Base-by-base conservation (phyloP, 345 rosid genomes). In the Orychophragmus violaceus region DNA sequence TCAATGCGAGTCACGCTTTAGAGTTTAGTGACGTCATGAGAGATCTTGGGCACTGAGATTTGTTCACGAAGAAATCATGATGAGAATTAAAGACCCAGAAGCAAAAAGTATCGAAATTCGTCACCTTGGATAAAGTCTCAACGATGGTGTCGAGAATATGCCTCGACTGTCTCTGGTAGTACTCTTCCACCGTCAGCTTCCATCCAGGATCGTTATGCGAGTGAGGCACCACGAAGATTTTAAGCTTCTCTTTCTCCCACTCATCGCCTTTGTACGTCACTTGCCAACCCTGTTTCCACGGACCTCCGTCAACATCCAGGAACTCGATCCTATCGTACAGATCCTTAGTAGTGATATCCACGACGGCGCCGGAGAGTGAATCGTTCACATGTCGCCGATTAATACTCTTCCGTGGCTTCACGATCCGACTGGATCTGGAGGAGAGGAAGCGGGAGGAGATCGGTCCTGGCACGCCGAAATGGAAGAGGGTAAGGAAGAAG, bases 201-300 rank as follows among this genome's bases (percentile, higher is more conserved):
- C 99, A 94, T 5, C 97, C 99, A 5, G 99, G 99, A 83, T 94
- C 99, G 59, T 94, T 90, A 76, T 94, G 99, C 23, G 99, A 94
- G 63, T 91, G 99, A 42, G 99, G 99, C 66, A 85, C 90, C 21
- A 94, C 96, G 76, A 94, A 75, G 36, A 91, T 74, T 83, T 94
- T 94, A 74, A 91, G 72, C 68, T 80, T 86, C 87, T 91, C 96
- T 28, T 41, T 59, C 70, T 91, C 87, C 99, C 99, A 94, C 69
- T 94, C 99, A 22, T 83, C 68, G 23, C 95, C 96, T 70, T 67
- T 79, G 54, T 94, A 90, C 18, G 55, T 71, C 23, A 94, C 97
- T 46, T 68, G 55, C 99, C 99, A 94, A 4, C 99, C 99, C 74
- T 94, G 99, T 76, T 78, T 94, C 99, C 99, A 94, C 4, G 99